phyloP scores from a whole-genome alignment of 257 asterid genomes.

The Jaltomata sinuosa region DNA sequence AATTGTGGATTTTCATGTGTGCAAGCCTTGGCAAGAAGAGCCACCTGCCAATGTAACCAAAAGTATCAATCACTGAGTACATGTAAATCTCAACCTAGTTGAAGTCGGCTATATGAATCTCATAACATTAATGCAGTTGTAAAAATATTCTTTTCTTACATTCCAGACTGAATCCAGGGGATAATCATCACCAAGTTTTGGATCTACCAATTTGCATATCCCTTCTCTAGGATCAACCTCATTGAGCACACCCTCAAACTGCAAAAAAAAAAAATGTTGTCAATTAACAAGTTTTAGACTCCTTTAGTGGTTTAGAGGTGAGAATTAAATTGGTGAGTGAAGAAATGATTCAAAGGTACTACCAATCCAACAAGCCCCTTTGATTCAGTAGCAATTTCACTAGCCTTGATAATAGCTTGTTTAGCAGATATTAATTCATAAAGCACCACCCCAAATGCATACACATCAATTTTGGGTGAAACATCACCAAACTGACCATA shows the following conservation, averaged over 20 bases:
- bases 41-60: conserved; percentile 73
- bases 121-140: background rate
- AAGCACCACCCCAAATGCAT: conserved; percentile 85
- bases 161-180: conserved; percentile 58
- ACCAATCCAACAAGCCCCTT: conserved; percentile 74
- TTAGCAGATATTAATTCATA: conserved; percentile 66
- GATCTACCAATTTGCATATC: conserved; percentile 55
- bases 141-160: conserved; percentile 24
- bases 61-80: background rate
- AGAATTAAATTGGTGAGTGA: background rate
- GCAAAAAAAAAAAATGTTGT: conserved; percentile 2
- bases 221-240: conserved; percentile 40
- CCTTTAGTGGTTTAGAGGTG: background rate
- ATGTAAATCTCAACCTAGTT: background rate
- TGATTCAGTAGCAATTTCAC: conserved; percentile 53
- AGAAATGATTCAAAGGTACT: conserved; percentile 24
- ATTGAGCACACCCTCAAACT: conserved; percentile 67
- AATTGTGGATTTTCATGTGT: conserved; percentile 71
- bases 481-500: conserved; percentile 80
- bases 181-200: conserved; percentile 52
- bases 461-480: conserved; percentile 68
- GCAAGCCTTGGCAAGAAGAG: conserved; percentile 75
- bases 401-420: conserved; percentile 55
- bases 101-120: background rate
- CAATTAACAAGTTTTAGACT: background rate